Conservation (phyloP, 345 rosid species). For the Salix caprea region DNA sequence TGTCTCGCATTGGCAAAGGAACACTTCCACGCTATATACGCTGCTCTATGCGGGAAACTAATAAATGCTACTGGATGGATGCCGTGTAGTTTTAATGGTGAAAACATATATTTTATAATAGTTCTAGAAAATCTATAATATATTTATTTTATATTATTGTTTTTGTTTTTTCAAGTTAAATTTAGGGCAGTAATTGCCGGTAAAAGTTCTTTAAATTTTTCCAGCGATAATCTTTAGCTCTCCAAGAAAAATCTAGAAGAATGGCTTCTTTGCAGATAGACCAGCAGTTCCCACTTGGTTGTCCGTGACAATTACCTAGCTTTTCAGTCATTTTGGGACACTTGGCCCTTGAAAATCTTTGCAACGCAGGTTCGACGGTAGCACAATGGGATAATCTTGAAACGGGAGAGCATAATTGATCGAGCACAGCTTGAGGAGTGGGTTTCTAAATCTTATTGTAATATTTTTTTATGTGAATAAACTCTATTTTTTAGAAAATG, state of each 20-base stretch:
- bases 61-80: neutral
- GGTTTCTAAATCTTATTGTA: neutral
- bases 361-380: neutral
- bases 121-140: no score
- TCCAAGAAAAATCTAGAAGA: constrained; percentile 10
- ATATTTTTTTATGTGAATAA: no score
- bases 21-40: neutral
- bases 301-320: neutral
- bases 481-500: accelerated
- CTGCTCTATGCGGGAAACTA: neutral
- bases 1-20: neutral
- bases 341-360: neutral
- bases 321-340: constrained; percentile 1
- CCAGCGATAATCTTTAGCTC: no score
- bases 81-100: neutral
- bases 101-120: no score
- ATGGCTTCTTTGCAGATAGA: constrained; percentile 14
- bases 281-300: neutral
- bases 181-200: no score
- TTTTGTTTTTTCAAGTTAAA: no score
- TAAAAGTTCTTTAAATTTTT: neutral
- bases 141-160: no score
- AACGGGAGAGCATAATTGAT: neutral
- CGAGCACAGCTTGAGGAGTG: neutral
- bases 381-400: neutral